Evolutionary conservation across 2,329 filamentous ascomycete species (phyloP), one percentile per base, ranked within the genome.

Genomic region (Fusarium torreyae): DNA sequence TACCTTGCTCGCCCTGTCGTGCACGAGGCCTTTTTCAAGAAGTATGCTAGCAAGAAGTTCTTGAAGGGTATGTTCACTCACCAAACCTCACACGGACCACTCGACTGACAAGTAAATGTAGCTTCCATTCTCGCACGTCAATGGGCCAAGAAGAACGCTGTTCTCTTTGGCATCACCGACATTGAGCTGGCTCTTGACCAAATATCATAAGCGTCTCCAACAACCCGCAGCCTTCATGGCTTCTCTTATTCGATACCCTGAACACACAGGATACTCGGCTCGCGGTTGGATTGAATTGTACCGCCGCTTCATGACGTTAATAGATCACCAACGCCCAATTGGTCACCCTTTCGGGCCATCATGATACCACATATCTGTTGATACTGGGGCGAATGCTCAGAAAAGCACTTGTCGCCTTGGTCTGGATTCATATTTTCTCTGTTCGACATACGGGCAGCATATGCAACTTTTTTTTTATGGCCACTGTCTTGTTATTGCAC

Each of bases 1-100:
- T 99, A 99, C 79, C 91, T 99, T 39, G 92, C 92, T 62, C 90
- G 93, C 14, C 96, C 95, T 26, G 92, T 98, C 55, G 88, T 91
- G 43, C 96, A 99, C 77, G 95, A 98, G 79, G 97, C 96, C 38
- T 98, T 99, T 86, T 98, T 98, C 87, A 97, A 97, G 88, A 99
- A 99, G 83, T 99, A 99, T 80, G 96, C 96, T 58, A 97, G 94
- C 88, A 99, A 98, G 87, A 98, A 97, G 83, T 99, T 98, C 83
- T 84, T 98, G 75, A 99, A 99, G 85, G 94, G 95, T 97, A 89
- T 83, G 87, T 74, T n/a, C 59, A 22, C 28, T 31, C 17, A 14
- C n/a, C n/a, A 6, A n/a, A 7, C 14, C 5, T 20, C 22, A 17
- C 5, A 20, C 34, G 9, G 45, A 58, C 24, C 45, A 51, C 22